Evolutionary conservation across 345 rosid species (phyloP), one percentile per base, ranked within the genome.

Genomic region (Eucalyptus urophylla): DNA sequence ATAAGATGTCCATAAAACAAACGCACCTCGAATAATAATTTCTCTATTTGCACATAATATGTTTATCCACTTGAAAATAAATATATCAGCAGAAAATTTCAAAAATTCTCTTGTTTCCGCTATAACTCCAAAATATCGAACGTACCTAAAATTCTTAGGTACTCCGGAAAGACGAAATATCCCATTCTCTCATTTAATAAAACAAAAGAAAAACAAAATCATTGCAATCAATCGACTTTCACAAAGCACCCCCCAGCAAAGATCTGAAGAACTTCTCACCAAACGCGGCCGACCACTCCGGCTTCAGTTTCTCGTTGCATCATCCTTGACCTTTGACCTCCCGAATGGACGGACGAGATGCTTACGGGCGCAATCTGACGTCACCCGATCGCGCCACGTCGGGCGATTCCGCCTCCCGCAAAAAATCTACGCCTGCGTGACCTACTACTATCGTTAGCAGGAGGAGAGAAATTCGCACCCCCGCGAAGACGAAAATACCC

Each of bases 391-490:
- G 15, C 47, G 47, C 47, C 83, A 76, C 83, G 83, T 40, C 15
- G 27, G 45, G 7, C 2, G 27, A 21, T 76, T 76, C 83, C 14
- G 7, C 15, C 47, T 8, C 2, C 37, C 22, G 1, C 8, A 13
- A 7, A 14, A 37, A 21, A 8, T 11, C 81, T 33, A 72, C 58
- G 58, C 81, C 83, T 10, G 4, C 3, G 27, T 5, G 22, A 21
- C 83, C 76, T 29, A 62, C 40, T 8, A 14, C 76, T 7, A 16
- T 0, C 0, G 0, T 14, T 0, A n/a, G 4, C 40, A 15, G 19
- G 22, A 15, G 10, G 22, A 3, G 19, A 19, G 4, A 31, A 16
- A 67, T 67, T 67, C 43, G 80, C 3, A 5, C 7, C 8, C 31
- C 8, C 5, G 16, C 29, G 85, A 21, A 44, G 85, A 40, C 47